Evolutionary conservation across 2,329 filamentous ascomycete genomes (phyloP), one percentile per base, ranked within the genome.

Genomic region (Blastomyces gilchristii): DNA sequence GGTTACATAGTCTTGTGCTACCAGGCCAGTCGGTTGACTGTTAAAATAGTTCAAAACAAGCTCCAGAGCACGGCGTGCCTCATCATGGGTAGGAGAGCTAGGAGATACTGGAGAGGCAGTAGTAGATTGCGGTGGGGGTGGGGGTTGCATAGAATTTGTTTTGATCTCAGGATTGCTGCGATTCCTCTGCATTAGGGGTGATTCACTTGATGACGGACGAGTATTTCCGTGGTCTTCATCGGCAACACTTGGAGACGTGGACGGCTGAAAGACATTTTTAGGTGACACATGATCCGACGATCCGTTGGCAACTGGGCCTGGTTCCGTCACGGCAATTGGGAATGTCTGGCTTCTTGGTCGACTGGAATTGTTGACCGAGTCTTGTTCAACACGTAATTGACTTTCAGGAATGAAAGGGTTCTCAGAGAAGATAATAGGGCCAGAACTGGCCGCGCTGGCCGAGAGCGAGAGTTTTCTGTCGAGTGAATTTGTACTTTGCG

Each of bases 331-430:
- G 52, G 90, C 78, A 54, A 87, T 85, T 0, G 91, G 90, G 66
- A 96, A 91, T 0, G 91, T 96, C 74, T 95, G 91, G 73, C 90
- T 94, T 70, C 91, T 83, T n/a, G 89, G 90, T 63, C 90, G 83
- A 69, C 88, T 87, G 67, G 87, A 85, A 69, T 84, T 85, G 61
- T 79, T 77, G 63, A 76, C 71, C 53, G 75, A 64, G 31, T 49
- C 73, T 49, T 76, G 78, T 62, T 78, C 77, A 45, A 79, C 77
- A 64, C 78, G 79, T 34, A 78, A 76, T 66, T 82, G 80, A 63
- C 79, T 79, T 9, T 78, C 81, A 31, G 81, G 78, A 63, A 83
- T 79, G 71, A 92, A 94, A 0, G 85, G 83, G 61, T 86, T 87
- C 67, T 94, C 87, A 0, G 91, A 88, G 72, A 94, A 91, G 72